Base-by-base conservation (phyloP, 75 land plant genomes). In the Pseudotsuga menziesii region DNA sequence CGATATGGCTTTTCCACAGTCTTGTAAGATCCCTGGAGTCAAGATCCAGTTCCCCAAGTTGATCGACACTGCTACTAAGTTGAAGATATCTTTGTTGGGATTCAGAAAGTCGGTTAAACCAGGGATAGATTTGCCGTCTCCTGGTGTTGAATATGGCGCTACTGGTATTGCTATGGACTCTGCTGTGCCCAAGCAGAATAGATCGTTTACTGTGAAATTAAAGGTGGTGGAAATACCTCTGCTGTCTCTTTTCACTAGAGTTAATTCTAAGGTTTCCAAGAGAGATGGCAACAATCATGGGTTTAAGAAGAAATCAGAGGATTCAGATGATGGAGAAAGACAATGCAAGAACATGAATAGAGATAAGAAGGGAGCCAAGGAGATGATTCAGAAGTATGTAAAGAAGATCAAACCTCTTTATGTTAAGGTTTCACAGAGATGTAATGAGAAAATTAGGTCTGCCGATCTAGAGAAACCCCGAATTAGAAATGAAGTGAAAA, bases 351-450 rank as follows among this genome's bases (percentile, higher is more conserved):
- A 25, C 32, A 29, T 44, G 63, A 25, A 69, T 8, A 82, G 80
- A 11, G 88, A 80, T 26, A 85, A 79, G 73, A 61, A 71, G 15
- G 72, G 64, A 17, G 52, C 85, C 2, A 87, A 88, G 58, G 89
- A 85, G 2, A 81, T 81, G 15, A 54, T 88, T 61, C 84, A 80
- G 58, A 84, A 81, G 82, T 90, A 90, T 57, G 63, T 90, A 44
- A 90, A 79, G 80, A 88, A 60, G 86, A 82, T 90, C 55, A 90
- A 86, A 85, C 92, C 90, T 6, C 78, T 90, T 2, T 90, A 90
- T 78, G 78, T 88, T 20, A 81, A 76, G 16, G 86, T 80, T 20
- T 90, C 90, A 12, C 78, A 76, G 73, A 58, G 82, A 56, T 85
- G 76, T 63, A 75, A 57, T 17, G 89, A 80, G 52, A 85, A 80